Base-by-base conservation (phyloP, 139 green algal genomes). In the Picochlorum sp. region DNA sequence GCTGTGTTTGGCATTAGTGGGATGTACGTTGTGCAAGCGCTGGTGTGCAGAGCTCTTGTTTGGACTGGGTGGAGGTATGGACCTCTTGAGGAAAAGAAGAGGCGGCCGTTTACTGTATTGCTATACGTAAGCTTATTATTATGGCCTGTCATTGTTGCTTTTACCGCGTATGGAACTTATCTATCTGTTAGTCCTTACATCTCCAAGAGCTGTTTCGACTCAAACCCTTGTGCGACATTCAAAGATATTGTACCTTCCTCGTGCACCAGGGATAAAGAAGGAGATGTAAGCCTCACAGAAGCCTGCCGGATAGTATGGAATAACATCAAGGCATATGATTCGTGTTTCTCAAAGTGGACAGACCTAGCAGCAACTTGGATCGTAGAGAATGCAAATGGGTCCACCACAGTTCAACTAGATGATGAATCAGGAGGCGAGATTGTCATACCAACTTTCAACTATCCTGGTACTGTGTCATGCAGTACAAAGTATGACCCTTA, bases 171-270 rank as follows among this genome's bases (percentile, higher is more conserved):
- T 40, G 29, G 41, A 13, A 47, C 24, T 20, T 39, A 53, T 22
- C 24, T 66, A 0, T n/a, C 12, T n/a, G 10, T 33, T 16, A 16
- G 25, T n/a, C 14, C 26, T 8, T 33, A 7, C 1, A n/a, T 72
- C 1, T 14, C 13, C 6, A 2, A 36, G 9, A 29, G 29, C n/a
- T 72, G 64, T 29, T 72, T 45, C 45, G 18, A 4, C 33, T 55
- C 43, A 30, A 72, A 72, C 47, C 64, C 64, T 6, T 72, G 64
- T 57, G 43, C 55, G 7, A 67, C 18, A 7, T 31, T 31, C 18
- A 8, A 33, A 50, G 7, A 33, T 55, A 20, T 14, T 3, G 14
- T 43, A 14, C 36, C 36, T 20, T 20, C 14, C 14, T 13, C 41
- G 6, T 47, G 45, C 5, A 63, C 36, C 37, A 18, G 6, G 6